These are phyloP conservation scores for Amanita polypyramis DNA, from an alignment of 768 basidiomycete genomes.

Conservation along the genomic window DNA sequence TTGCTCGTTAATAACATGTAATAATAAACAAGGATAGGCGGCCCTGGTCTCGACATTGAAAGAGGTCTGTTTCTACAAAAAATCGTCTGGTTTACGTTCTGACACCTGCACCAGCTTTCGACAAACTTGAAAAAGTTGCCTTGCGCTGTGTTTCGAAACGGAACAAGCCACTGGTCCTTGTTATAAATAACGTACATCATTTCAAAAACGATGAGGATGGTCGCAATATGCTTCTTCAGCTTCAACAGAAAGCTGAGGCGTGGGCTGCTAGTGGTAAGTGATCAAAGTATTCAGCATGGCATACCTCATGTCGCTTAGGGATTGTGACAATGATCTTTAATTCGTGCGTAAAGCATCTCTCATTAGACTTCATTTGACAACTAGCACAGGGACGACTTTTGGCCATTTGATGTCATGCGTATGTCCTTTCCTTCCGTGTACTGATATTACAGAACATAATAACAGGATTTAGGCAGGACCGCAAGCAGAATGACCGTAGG, in stretches of 20 bases:
- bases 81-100: neutral
- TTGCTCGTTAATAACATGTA: neutral
- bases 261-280: conserved; percentile 69
- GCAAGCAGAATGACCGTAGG: conserved; percentile 67
- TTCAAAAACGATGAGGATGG: conserved; percentile 74
- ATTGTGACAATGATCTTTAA: conserved; percentile 73
- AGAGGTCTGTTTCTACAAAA: conserved; percentile 35
- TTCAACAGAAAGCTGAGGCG: conserved; percentile 78
- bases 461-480: conserved; percentile 39
- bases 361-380: conserved; percentile 11
- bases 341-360: conserved; percentile 33
- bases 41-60: conserved; percentile 74
- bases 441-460: conserved; percentile 2
- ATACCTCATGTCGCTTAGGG: conserved; percentile 25
- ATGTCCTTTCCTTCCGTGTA: conserved; percentile 10
- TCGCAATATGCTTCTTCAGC: conserved; percentile 67
- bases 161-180: conserved; percentile 64
- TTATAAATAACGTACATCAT: conserved; percentile 72
- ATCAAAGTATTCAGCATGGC: conserved; percentile 12
- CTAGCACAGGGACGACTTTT: conserved; percentile 68
- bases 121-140: conserved; percentile 82
- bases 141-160: conserved; percentile 45
- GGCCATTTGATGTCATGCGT: conserved; percentile 66
- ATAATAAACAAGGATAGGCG: conserved; percentile 28
- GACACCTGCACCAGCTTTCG: conserved; percentile 43